Evolutionary conservation across 441 rosid species (phyloP).

Genomic region (Adansonia grandidieri): DNA sequence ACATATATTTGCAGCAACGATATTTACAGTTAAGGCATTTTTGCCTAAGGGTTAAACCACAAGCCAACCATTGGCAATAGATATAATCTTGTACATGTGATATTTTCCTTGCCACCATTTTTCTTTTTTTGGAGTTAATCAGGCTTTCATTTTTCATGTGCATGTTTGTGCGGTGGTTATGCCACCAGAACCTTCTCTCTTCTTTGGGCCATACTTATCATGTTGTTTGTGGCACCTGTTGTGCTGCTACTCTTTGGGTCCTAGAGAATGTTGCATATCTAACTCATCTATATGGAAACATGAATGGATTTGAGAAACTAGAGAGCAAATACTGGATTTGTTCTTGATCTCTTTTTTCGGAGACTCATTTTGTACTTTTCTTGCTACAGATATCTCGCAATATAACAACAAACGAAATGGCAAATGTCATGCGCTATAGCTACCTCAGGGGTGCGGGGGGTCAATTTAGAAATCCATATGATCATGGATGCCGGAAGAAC

Average conservation of each 20-base stretch:
- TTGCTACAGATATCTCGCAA: slow-evolving; percentile 77
- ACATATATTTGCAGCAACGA: neutral
- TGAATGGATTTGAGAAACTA: neutral
- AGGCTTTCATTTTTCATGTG: neutral
- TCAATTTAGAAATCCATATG: slow-evolving; percentile 89
- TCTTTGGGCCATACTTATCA: no score
- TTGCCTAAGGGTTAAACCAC: neutral
- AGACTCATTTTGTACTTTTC: neutral
- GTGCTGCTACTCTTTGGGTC: neutral
- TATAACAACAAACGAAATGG: slow-evolving; percentile 96
- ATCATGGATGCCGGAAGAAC: slow-evolving; percentile 79
- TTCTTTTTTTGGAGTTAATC: neutral
- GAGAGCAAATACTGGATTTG: neutral
- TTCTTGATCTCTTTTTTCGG: neutral
- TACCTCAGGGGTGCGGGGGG: slow-evolving; percentile 90
- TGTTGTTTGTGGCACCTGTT: neutral
- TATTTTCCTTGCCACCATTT: neutral
- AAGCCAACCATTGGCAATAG: neutral
- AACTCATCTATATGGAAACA: neutral
- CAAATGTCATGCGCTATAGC: slow-evolving; percentile 86
- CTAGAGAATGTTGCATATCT: neutral
- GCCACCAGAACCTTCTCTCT: no score
- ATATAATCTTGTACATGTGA: neutral
- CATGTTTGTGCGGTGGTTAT: no score
- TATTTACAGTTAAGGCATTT: neutral